Evolutionary conservation across 139 green algal species (phyloP).

Genomic region (Marvania coccoides): DNA sequence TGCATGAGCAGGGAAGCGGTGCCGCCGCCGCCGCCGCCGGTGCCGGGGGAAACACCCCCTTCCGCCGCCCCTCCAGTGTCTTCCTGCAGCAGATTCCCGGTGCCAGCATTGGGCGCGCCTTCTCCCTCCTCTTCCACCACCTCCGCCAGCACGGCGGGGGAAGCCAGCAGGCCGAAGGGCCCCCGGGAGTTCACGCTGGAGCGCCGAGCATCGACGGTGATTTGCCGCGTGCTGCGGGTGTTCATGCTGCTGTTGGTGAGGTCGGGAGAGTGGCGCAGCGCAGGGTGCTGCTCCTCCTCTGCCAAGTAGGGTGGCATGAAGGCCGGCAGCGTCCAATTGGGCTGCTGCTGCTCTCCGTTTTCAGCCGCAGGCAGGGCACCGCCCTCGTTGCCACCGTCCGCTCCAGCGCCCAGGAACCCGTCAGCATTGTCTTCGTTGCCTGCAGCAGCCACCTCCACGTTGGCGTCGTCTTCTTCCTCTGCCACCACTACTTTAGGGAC

Average conservation of each 20-base stretch:
- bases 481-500: background rate
- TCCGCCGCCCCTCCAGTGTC: too few species aligned
- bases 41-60: too few species aligned
- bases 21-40: too few species aligned
- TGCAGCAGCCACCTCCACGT: background rate
- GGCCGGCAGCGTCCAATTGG: slow-evolving; percentile 19
- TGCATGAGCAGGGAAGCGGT: too few species aligned
- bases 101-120: too few species aligned
- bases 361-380: background rate
- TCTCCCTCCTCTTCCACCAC: too few species aligned
- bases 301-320: slow-evolving; percentile 26
- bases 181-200: slow-evolving; percentile 5
- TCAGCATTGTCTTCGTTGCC: background rate
- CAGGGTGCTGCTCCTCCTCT: slow-evolving; percentile 14
- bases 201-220: slow-evolving; percentile 17
- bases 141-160: too few species aligned
- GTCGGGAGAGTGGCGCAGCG: slow-evolving; percentile 21
- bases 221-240: slow-evolving; percentile 18
- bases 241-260: slow-evolving; percentile 24
- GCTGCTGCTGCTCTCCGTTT: background rate
- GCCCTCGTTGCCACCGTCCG: background rate
- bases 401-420: background rate
- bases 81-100: too few species aligned
- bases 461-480: background rate
- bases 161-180: too few species aligned